Evolutionary conservation across 108 stramenopile genomes (phyloP).

Genomic region (Schizochytrium sp.): DNA sequence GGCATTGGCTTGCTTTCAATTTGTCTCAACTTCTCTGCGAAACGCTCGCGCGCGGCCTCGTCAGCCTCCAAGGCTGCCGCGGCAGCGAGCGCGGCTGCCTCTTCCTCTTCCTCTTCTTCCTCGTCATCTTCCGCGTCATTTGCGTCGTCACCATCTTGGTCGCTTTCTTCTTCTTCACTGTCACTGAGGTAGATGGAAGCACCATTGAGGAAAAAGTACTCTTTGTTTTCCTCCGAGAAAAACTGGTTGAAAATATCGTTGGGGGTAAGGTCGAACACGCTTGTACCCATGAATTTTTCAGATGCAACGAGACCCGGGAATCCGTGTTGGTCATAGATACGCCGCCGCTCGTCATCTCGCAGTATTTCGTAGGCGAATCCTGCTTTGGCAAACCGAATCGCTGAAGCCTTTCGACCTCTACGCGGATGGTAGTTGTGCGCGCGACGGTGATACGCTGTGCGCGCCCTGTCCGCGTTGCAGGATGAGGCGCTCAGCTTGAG

Average conservation of each 20-base stretch:
- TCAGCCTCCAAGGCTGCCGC: background rate
- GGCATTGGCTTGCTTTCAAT: background rate
- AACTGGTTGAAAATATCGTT: background rate
- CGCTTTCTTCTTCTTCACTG: background rate
- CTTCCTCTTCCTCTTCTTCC: background rate
- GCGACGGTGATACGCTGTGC: background rate
- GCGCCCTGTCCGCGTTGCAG: background rate
- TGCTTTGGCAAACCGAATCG: background rate
- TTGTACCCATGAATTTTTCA: background rate
- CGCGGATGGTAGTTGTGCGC: background rate
- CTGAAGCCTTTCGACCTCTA: too few relatives aligned
- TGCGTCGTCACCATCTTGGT: background rate
- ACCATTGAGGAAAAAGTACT: slow-evolving; percentile 1
- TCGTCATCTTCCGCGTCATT: background rate
- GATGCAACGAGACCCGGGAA: background rate
- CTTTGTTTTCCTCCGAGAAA: background rate
- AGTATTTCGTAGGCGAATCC: background rate
- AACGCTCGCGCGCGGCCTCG: background rate
- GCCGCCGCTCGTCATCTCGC: background rate
- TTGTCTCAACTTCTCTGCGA: background rate
- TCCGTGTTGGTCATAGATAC: background rate
- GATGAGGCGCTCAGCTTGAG: background rate
- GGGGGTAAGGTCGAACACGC: background rate
- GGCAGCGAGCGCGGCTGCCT: background rate
- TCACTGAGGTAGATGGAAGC: background rate